These are phyloP conservation scores for Polymyxa betae DNA, from an alignment of 208 protist species.

Conservation along the genomic window DNA sequence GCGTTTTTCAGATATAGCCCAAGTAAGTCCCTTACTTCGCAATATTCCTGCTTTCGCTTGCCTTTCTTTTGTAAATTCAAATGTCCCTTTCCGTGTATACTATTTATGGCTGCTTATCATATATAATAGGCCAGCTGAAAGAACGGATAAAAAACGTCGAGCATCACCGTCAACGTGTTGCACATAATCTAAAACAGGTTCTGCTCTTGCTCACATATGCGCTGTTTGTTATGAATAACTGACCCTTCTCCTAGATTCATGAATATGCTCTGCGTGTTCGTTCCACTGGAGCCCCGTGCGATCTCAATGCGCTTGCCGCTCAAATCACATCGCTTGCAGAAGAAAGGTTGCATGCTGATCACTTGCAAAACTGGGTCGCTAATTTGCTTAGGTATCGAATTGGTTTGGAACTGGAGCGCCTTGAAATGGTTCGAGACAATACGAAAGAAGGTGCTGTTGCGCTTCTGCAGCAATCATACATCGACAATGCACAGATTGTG, in stretches of 20 bases:
- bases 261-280: slow-evolving; percentile 6
- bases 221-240: neutral
- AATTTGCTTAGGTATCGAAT: neutral
- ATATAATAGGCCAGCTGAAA: slow-evolving; percentile 22
- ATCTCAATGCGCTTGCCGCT: neutral
- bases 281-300: neutral
- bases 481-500: slow-evolving; percentile 70
- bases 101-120: too few species aligned
- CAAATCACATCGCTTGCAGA: slow-evolving; percentile 42
- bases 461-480: slow-evolving; percentile 14
- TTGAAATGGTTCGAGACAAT: slow-evolving; percentile 28
- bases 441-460: neutral
- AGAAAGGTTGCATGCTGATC: neutral
- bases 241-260: neutral
- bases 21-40: neutral
- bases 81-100: too few species aligned
- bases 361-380: neutral
- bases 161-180: neutral
- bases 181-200: neutral
- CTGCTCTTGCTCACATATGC: neutral
- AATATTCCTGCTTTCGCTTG: neutral
- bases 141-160: neutral
- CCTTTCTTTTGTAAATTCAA: neutral
- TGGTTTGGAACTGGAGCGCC: neutral
- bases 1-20: slow-evolving; percentile 20